These are phyloP conservation scores for Podospora sp. DNA, from an alignment of 495 filamentous ascomycete genomes.

Conservation along the genomic window DNA sequence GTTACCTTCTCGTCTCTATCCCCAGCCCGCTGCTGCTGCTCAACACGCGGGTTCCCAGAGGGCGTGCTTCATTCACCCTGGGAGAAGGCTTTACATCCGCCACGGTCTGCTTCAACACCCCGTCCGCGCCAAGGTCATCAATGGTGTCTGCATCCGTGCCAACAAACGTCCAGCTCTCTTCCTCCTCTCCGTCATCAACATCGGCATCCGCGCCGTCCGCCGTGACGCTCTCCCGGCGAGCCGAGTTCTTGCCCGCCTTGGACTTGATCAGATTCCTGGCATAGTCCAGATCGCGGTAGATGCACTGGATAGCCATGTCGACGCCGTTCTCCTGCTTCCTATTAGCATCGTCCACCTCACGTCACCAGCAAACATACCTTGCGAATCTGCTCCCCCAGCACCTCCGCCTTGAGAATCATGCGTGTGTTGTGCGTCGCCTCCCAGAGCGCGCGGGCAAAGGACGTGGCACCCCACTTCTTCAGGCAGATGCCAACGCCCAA, in stretches of 20 bases:
- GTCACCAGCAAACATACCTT: slow-evolving; percentile 54
- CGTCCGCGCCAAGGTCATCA: slow-evolving; percentile 27
- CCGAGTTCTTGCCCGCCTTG: slow-evolving; percentile 50
- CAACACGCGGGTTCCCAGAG: slow-evolving; percentile 20
- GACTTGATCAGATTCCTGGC: slow-evolving; percentile 81
- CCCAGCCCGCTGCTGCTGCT: slow-evolving; percentile 16
- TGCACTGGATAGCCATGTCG: slow-evolving; percentile 82
- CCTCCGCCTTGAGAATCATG: slow-evolving; percentile 83
- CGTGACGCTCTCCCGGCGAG: slow-evolving; percentile 47
- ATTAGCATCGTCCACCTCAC: slow-evolving; percentile 14
- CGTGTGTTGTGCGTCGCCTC: slow-evolving; percentile 83
- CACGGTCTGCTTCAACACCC: slow-evolving; percentile 22
- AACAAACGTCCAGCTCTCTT: slow-evolving; percentile 56
- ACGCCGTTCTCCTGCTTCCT: slow-evolving; percentile 79
- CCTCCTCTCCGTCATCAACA: slow-evolving; percentile 40
- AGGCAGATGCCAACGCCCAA: slow-evolving; percentile 89
- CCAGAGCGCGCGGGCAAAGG: slow-evolving; percentile 87
- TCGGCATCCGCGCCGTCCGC: slow-evolving; percentile 24
- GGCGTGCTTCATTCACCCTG: not conserved
- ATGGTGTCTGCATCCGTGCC: slow-evolving; percentile 38
- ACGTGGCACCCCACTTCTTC: slow-evolving; percentile 80
- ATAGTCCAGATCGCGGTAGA: slow-evolving; percentile 95
- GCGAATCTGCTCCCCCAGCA: slow-evolving; percentile 83
- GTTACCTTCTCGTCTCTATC: not conserved
- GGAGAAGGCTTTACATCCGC: slow-evolving; percentile 6